Percentiles rank a stretch among this genome's conserved stretches.
phyloP scores from a whole-genome alignment of 345 rosid genomes.

The Syzygium grande region DNA sequence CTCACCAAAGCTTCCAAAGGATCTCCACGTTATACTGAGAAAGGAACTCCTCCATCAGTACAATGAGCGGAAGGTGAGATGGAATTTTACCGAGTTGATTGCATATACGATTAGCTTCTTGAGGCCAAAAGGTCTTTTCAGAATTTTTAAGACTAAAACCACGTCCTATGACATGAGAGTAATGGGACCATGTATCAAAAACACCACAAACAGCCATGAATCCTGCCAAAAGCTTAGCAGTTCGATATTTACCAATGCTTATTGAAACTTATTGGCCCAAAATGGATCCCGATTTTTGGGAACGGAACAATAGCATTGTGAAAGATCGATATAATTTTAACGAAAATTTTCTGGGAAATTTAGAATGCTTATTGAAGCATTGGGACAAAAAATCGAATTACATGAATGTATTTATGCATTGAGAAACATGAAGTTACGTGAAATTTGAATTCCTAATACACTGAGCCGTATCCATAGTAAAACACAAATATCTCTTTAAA shows the following conservation, averaged over 20 bases:
- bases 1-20: background rate
- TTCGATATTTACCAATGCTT: background rate
- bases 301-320: background rate
- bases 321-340: background rate
- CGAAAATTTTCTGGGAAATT: background rate
- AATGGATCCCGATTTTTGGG: background rate
- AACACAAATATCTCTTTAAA: background rate
- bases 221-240: conserved; percentile 43
- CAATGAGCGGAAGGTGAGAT: background rate
- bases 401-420: too few relatives aligned
- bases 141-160: conserved; percentile 16
- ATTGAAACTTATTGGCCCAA: background rate
- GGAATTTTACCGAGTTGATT: conserved; percentile 8
- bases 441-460: background rate
- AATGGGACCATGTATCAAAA: conserved; percentile 33
- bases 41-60: background rate
- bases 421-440: background rate
- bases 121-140: conserved; percentile 18
- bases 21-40: background rate
- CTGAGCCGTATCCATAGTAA: background rate
- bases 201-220: conserved; percentile 23
- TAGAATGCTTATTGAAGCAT: background rate
- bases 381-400: background rate
- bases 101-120: conserved; percentile 9
- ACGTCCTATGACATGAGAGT: conserved; percentile 31